phyloP scores from a whole-genome alignment of 75 land plant genomes.

The Chamaecyparis obtusa region DNA sequence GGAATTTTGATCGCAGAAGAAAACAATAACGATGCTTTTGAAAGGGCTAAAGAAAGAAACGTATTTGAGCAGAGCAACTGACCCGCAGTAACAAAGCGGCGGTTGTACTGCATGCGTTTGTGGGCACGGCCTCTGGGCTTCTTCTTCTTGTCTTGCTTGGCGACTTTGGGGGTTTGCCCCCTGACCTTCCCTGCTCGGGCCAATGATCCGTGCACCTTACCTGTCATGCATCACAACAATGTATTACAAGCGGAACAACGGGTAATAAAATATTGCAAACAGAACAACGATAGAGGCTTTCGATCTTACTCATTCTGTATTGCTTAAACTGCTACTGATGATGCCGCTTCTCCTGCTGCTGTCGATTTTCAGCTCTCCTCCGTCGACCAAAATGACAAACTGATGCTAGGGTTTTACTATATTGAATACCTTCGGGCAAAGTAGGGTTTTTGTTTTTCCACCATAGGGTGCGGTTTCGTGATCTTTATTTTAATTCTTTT shows the following conservation, averaged over 20 bases:
- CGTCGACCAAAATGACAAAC: too few species aligned
- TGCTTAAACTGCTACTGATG: too few species aligned
- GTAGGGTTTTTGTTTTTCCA: too few species aligned
- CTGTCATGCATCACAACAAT: constrained; percentile 25
- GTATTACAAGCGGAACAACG: not conserved
- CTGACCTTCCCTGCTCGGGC: constrained; percentile 94
- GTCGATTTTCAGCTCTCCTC: too few species aligned
- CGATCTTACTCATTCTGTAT: too few species aligned
- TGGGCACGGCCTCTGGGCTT: constrained; percentile 77
- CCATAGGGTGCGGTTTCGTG: too few species aligned
- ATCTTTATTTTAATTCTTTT: too few species aligned
- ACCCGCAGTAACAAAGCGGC: constrained; percentile 92
- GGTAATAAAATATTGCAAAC: too few species aligned
- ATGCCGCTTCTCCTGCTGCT: too few species aligned
- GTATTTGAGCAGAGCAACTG: not conserved
- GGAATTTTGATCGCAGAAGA: not conserved
- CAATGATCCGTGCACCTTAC: constrained; percentile 87
- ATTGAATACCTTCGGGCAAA: too few species aligned
- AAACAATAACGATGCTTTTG: not conserved
- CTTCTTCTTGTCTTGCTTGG: constrained; percentile 87
- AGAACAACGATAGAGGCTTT: too few species aligned
- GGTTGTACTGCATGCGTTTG: constrained; percentile 89
- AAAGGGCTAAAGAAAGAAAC: not conserved
- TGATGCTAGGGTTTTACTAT: too few species aligned
- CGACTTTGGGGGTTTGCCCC: constrained; percentile 88